phyloP scores from a whole-genome alignment of 1,284 basidiomycete genomes.

The Tilletia horrida region DNA sequence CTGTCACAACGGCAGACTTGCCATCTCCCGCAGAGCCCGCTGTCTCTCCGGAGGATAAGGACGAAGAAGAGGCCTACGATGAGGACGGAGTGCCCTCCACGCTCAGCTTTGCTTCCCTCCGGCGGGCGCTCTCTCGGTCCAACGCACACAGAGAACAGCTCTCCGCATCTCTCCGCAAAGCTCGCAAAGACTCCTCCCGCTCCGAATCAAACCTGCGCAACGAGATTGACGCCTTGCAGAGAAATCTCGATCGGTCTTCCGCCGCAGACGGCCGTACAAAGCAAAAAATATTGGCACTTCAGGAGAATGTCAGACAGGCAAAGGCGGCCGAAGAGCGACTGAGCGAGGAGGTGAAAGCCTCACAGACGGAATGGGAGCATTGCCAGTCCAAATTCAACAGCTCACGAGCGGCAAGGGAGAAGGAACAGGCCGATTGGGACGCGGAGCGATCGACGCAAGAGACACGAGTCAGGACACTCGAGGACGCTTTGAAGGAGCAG shows the following conservation, averaged over 20 bases:
- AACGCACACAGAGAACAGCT: neutral
- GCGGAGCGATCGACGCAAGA: neutral
- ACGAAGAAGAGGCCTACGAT: neutral
- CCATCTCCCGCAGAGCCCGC: neutral
- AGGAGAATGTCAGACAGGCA: constrained; percentile 10
- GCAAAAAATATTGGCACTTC: constrained; percentile 8
- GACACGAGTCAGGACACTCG: neutral
- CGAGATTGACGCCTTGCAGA: constrained; percentile 14
- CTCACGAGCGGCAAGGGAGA: neutral
- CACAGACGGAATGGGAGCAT: constrained; percentile 2
- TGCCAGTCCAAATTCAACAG: neutral
- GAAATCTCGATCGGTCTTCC: neutral
- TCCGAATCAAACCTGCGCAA: constrained; percentile 9
- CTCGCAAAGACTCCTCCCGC: constrained; percentile 2
- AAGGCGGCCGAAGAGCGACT: constrained; percentile 10
- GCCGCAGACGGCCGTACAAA: constrained; percentile 11
- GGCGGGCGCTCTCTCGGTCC: neutral
- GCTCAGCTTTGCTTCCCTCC: neutral
- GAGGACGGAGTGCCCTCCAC: neutral
- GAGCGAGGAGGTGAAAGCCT: neutral
- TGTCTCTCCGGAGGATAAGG: neutral
- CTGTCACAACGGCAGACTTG: neutral
- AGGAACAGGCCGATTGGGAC: constrained; percentile 6
- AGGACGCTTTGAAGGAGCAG: neutral
- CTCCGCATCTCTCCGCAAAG: constrained; percentile 4